Evolutionary conservation across 2,329 filamentous ascomycete species (phyloP), one percentile per base, ranked within the genome.

Genomic region (Colletotrichum sp.): DNA sequence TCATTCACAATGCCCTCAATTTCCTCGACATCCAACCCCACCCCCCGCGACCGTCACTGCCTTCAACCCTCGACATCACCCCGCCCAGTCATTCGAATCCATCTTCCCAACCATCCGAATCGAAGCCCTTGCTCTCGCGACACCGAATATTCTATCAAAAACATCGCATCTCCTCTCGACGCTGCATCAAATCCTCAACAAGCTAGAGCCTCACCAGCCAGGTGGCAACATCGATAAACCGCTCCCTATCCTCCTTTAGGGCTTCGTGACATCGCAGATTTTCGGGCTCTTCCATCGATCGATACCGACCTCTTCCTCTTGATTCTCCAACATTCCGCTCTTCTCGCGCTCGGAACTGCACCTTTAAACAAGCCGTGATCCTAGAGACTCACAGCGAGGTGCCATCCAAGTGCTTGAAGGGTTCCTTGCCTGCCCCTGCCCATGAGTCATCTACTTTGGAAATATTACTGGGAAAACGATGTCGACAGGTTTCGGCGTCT

Each of bases 391-490:
- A 95, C 93, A 95, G 95, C 95, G 94, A 98, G 95, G 95, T 93
- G 94, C 91, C 85, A 85, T 87, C 89, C 87, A 87, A 90, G 88
- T 86, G 88, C 83, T 84, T 83, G 85, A 85, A 85, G 82, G 83
- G 80, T 80, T 77, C 81, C 80, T 74, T 79, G 78, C 78, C 71
- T 79, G 78, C 81, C 80, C 80, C 85, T 84, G 87, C 92, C 92
- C 92, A 97, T 99, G 96, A 99, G 95, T 93, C 94, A 96, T 89
- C 92, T 94, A 92, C 93, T 99, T 86, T 98, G 96, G 96, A 96
- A 96, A 91, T 95, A 92, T 85, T 99, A 96, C 85, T 94, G 98
- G 90, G 94, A 98, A 92, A 95, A 98, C 91, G 96, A 99, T 92
- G 94, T 98, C 92, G 96, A 98, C 85, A 93, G 89, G 84, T 99